Evolutionary conservation across 2,329 filamentous ascomycete genomes (phyloP).

Genomic region (Aspergillus niger): DNA sequence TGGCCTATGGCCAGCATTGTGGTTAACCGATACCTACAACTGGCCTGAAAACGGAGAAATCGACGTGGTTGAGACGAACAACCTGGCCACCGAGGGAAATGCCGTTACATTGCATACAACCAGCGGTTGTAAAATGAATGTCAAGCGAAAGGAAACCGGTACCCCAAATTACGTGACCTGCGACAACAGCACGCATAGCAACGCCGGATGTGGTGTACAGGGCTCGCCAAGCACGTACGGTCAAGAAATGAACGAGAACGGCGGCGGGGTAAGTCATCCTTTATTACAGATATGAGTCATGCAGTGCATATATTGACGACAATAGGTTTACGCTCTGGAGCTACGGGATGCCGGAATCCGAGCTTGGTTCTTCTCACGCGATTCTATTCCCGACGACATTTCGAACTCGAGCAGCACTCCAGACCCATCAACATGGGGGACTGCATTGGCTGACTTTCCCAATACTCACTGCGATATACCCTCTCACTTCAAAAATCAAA

Average conservation of each 20-base stretch:
- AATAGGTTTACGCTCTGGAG: constrained; percentile 60
- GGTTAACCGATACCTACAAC: constrained; percentile 62
- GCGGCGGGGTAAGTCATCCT: constrained; percentile 52
- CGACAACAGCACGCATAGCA: constrained; percentile 53
- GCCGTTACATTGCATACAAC: constrained; percentile 63
- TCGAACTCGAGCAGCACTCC: constrained; percentile 49
- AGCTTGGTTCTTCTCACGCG: constrained; percentile 61
- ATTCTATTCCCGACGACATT: constrained; percentile 56
- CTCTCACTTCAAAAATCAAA: constrained; percentile 64
- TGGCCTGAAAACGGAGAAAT: constrained; percentile 69
- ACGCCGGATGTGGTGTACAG: constrained; percentile 61
- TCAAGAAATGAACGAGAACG: constrained; percentile 52
- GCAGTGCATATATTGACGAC: not conserved
- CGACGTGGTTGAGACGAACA: constrained; percentile 63
- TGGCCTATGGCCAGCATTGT: constrained; percentile 66
- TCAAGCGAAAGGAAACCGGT: constrained; percentile 58
- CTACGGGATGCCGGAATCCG: constrained; percentile 63
- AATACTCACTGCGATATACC: constrained; percentile 62
- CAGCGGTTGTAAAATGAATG: constrained; percentile 55
- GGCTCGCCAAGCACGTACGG: constrained; percentile 53
- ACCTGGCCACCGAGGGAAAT: constrained; percentile 58
- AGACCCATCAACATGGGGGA: constrained; percentile 64
- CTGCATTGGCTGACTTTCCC: constrained; percentile 66
- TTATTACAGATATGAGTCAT: no score
- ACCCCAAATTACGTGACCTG: constrained; percentile 49